Evolutionary conservation across 139 green algal genomes (phyloP).

Genomic region (Parachlorella kessleri): DNA sequence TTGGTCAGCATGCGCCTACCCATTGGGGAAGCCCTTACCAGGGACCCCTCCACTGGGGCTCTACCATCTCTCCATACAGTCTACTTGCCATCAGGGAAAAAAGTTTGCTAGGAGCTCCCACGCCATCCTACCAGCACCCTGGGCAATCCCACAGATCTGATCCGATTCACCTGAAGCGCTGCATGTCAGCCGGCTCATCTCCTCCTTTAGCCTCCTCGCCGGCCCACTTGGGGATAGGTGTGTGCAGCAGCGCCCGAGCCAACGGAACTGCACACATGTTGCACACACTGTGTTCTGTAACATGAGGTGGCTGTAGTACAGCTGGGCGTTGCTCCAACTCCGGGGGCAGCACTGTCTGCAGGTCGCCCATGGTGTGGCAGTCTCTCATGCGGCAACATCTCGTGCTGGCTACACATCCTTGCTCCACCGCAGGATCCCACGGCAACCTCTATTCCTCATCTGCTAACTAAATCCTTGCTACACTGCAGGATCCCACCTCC

Average conservation of each 20-base stretch:
- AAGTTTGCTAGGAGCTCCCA: too few species aligned
- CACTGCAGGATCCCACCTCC: slow-evolving; percentile 19
- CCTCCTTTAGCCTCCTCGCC: slow-evolving; percentile 34
- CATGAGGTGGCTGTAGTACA: neutral
- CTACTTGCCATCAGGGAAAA: too few species aligned
- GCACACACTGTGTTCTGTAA: too few species aligned
- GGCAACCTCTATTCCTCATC: neutral
- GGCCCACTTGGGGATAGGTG: slow-evolving; percentile 64
- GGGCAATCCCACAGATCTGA: neutral
- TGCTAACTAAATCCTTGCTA: neutral
- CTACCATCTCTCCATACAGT: neutral
- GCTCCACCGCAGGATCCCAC: neutral
- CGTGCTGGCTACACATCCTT: neutral
- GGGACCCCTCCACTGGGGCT: neutral
- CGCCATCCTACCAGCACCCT: too few species aligned
- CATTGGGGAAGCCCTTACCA: neutral
- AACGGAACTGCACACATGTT: slow-evolving; percentile 73
- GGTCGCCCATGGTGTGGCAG: neutral
- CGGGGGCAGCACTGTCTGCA: neutral
- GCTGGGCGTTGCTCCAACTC: neutral
- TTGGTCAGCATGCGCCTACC: too few species aligned
- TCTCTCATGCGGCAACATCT: neutral
- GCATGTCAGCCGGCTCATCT: slow-evolving; percentile 8
- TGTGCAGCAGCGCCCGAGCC: slow-evolving; percentile 66
- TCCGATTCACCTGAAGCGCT: slow-evolving; percentile 32